phyloP scores from a whole-genome alignment of 2,329 filamentous ascomycete species.

The Paraphoma sp. region DNA sequence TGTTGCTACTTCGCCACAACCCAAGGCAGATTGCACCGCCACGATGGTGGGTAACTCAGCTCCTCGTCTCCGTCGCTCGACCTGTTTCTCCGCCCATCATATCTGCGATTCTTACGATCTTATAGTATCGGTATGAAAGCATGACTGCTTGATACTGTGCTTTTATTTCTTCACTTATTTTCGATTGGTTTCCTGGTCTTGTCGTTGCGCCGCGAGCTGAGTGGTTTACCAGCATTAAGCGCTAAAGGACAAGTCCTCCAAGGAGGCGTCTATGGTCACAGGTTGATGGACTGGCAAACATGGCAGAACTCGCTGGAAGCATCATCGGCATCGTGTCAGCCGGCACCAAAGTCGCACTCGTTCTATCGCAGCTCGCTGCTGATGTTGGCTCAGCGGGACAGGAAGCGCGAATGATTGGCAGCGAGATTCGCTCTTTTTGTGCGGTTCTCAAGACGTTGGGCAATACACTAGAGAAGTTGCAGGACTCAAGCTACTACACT shows the following conservation, averaged over 20 bases:
- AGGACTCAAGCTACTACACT: slow-evolving; percentile 20
- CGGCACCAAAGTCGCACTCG: slow-evolving; percentile 26
- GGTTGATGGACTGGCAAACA: background rate
- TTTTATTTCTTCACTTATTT: background rate
- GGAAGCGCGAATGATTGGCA: slow-evolving; percentile 27
- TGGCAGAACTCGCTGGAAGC: slow-evolving; percentile 30
- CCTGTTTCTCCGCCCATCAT: background rate
- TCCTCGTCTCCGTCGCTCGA: background rate
- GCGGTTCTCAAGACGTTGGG: slow-evolving; percentile 24
- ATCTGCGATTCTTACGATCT: background rate
- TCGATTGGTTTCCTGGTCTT: background rate
- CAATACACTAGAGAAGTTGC: slow-evolving; percentile 17
- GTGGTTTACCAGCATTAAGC: too few relatives aligned
- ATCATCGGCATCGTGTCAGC: slow-evolving; percentile 32
- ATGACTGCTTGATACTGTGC: background rate
- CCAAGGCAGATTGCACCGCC: background rate
- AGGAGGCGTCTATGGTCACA: too few relatives aligned
- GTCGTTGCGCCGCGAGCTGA: background rate
- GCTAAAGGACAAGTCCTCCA: too few relatives aligned
- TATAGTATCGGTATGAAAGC: background rate
- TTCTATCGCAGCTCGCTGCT: slow-evolving; percentile 25
- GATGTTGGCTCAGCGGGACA: slow-evolving; percentile 28
- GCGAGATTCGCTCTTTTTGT: slow-evolving; percentile 25
- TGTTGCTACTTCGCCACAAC: background rate
- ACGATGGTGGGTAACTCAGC: background rate